Evolutionary conservation across 169 alveolate species (phyloP).

Genomic region (Cryptosporidium ubiquitum): DNA sequence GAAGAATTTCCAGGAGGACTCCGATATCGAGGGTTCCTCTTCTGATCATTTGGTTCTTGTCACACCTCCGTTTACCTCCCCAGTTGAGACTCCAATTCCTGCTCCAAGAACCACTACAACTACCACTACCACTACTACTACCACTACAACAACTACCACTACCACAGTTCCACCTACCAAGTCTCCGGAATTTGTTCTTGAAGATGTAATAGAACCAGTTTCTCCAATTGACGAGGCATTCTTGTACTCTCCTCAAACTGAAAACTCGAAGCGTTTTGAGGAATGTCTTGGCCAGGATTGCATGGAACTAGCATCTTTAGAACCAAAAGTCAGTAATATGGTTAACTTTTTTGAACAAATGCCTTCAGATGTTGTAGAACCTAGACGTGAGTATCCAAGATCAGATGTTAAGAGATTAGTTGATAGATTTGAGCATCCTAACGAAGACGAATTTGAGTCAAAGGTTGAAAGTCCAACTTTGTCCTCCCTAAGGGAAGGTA

Average conservation of each 20-base stretch:
- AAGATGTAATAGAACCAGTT: neutral
- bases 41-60: neutral
- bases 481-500: conserved; percentile 28
- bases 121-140: conserved; percentile 1
- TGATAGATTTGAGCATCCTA: neutral
- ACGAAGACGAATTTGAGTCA: neutral
- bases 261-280: neutral
- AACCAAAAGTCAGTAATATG: conserved; percentile 13
- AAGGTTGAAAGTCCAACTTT: conserved; percentile 26
- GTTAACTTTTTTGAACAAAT: neutral
- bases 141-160: conserved; percentile 13
- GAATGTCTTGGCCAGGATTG: conserved; percentile 36
- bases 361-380: neutral
- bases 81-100: neutral
- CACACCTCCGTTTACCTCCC: neutral
- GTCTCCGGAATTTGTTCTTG: neutral
- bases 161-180: neutral
- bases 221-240: neutral
- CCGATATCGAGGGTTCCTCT: neutral
- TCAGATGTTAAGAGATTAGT: neutral
- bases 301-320: conserved; percentile 1
- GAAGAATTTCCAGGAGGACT: neutral
- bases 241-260: neutral
- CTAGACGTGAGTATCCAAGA: neutral
- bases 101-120: neutral